Evolutionary conservation across 176 grass and related monocot species (phyloP).

Genomic region (Carex parvula): DNA sequence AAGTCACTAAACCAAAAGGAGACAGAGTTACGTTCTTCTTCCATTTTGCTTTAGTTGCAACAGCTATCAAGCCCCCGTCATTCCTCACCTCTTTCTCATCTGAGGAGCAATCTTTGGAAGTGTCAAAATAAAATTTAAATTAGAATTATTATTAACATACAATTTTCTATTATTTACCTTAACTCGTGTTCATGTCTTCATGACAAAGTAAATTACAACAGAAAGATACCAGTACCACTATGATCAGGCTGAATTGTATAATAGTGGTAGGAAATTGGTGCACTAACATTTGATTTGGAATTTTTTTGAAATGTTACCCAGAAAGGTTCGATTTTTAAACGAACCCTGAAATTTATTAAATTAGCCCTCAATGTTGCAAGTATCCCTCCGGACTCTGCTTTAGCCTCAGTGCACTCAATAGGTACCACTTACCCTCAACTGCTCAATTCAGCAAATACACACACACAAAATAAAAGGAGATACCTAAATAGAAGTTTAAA

Average conservation of each 20-base stretch:
- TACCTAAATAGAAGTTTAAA: slow-evolving; percentile 12
- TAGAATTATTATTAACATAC: not conserved
- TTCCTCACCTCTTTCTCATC: not conserved
- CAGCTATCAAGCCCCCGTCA: not conserved
- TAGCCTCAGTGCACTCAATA: not conserved
- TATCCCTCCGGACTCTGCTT: not conserved
- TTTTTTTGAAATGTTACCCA: not conserved
- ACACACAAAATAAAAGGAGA: not conserved
- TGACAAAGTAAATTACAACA: not conserved
- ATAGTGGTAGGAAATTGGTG: too few relatives aligned
- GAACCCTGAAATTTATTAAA: not conserved
- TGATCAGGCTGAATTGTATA: not conserved
- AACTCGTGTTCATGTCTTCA: not conserved
- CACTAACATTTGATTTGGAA: not conserved
- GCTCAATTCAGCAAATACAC: not conserved
- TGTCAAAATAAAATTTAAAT: not conserved
- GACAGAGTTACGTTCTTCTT: slow-evolving; percentile 25
- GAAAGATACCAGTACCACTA: not conserved
- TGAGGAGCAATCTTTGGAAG: slow-evolving; percentile 28
- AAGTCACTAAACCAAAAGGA: slow-evolving; percentile 55
- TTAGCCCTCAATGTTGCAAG: not conserved
- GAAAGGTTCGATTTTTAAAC: not conserved
- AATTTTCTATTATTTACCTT: not conserved
- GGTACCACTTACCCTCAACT: not conserved
- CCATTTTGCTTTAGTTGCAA: not conserved